These are phyloP conservation scores for Candida jianshihensis DNA, from an alignment of 805 yeast species.

Conservation along the genomic window DNA sequence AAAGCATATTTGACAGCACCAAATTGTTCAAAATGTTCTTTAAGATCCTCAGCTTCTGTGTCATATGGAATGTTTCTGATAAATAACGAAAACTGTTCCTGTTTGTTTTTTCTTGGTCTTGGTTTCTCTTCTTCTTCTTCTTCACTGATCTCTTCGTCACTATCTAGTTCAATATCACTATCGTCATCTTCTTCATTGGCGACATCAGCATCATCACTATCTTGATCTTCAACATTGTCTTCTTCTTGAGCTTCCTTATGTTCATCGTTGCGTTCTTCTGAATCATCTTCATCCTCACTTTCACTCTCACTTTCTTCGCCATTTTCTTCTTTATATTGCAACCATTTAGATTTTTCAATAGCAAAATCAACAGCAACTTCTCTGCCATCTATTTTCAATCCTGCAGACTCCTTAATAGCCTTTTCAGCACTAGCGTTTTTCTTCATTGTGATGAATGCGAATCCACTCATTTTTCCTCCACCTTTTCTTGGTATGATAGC, in stretches of 20 bases:
- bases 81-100: constrained; percentile 68
- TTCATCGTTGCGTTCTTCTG: constrained; percentile 27
- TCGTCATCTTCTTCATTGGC: constrained; percentile 23
- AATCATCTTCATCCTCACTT: constrained; percentile 34
- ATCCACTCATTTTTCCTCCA: constrained; percentile 89
- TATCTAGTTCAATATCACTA: constrained; percentile 23
- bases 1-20: constrained; percentile 90
- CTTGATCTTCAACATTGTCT: constrained; percentile 24
- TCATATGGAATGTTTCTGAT: constrained; percentile 93
- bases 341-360: constrained; percentile 82
- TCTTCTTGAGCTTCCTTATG: constrained; percentile 27
- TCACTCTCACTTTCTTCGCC: constrained; percentile 33
- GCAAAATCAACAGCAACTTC: constrained; percentile 94
- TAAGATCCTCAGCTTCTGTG: constrained; percentile 73
- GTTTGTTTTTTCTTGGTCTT: constrained; percentile 44
- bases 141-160: constrained; percentile 27
- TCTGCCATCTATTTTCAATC: constrained; percentile 79
- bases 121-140: constrained; percentile 26
- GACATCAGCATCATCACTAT: constrained; percentile 21
- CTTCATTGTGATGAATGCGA: constrained; percentile 90
- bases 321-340: constrained; percentile 40
- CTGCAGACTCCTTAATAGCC: constrained; percentile 72
- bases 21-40: constrained; percentile 71
- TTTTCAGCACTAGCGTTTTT: constrained; percentile 67
- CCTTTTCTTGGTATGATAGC: constrained; percentile 83